A percentile compares a stretch with the other conserved stretches of the same genome.
Evolutionary conservation across 108 stramenopile genomes (phyloP).

Genomic region (Schizochytrium sp.): DNA sequence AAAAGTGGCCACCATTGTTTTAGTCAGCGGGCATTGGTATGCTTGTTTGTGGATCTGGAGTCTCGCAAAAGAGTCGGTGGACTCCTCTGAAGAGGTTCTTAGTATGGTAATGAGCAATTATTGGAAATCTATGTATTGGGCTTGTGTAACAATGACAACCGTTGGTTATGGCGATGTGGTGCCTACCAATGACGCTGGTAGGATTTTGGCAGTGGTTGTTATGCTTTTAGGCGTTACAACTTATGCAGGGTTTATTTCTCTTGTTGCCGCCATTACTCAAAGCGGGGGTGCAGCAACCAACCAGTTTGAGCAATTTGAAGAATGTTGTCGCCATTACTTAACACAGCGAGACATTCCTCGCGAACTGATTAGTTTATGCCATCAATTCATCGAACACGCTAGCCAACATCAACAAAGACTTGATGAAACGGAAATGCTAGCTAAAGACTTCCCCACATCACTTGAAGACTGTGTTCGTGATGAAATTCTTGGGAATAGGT

Average conservation of each 20-base stretch:
- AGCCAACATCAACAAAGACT: background rate
- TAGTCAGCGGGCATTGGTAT: background rate
- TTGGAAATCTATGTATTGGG: slow-evolving; percentile 10
- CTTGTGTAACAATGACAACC: slow-evolving; percentile 15
- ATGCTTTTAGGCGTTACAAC: background rate
- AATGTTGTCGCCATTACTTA: slow-evolving; percentile 32
- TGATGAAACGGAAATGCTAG: background rate
- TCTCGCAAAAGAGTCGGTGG: too few species aligned
- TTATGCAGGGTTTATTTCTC: slow-evolving; percentile 38
- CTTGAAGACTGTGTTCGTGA: background rate
- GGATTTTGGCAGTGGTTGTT: background rate
- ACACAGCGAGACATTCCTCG: slow-evolving; percentile 6
- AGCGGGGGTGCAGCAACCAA: background rate
- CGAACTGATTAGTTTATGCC: background rate
- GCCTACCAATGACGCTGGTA: background rate
- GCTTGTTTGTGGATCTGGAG: background rate
- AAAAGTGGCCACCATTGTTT: background rate
- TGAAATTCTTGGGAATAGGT: background rate
- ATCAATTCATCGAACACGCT: background rate
- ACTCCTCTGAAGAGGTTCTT: background rate
- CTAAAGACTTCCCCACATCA: background rate
- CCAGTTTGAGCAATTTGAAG: slow-evolving; percentile 35
- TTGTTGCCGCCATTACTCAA: slow-evolving; percentile 37
- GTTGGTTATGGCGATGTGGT: slow-evolving; percentile 34
- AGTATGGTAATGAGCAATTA: background rate